Evolutionary conservation across 2,329 filamentous ascomycete genomes (phyloP).

Genomic region (Colletotrichum cereale): DNA sequence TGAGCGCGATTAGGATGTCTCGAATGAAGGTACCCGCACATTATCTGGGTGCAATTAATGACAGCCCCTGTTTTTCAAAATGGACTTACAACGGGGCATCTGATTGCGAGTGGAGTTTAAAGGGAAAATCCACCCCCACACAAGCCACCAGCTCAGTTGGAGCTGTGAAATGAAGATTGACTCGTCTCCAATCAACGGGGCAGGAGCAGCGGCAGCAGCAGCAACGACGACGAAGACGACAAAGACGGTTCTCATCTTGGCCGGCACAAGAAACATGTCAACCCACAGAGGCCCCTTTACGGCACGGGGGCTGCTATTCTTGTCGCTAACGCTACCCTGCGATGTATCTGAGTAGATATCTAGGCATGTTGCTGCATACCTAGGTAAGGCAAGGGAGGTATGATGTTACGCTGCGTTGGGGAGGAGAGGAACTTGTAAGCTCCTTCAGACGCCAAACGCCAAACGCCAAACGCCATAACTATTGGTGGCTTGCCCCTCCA

Average conservation of each 20-base stretch:
- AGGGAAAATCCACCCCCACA: not conserved
- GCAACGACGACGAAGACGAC: not conserved
- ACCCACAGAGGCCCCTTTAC: not conserved
- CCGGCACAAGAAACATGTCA: not conserved
- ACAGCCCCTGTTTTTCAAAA: not conserved
- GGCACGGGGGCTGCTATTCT: constrained; percentile 3
- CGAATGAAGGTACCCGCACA: not conserved
- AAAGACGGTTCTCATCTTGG: not conserved
- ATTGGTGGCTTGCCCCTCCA: not conserved
- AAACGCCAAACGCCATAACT: constrained; percentile 1
- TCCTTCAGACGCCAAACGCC: constrained; percentile 3
- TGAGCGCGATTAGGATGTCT: not conserved
- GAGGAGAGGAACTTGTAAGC: not conserved
- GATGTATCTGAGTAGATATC: not conserved
- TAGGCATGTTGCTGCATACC: not conserved
- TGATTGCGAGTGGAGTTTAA: not conserved
- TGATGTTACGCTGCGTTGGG: not conserved
- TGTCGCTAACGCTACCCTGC: constrained; percentile 8
- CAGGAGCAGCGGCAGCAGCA: not conserved
- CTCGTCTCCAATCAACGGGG: not conserved
- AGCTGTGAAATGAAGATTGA: not conserved
- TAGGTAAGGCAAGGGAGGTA: not conserved
- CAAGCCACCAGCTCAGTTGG: not conserved
- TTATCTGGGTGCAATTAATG: not conserved
- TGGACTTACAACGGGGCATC: not conserved